A percentile compares a stretch with the other conserved stretches of the same genome.
These are phyloP conservation scores for Syzygium grande DNA, from an alignment of 345 rosid genomes.

Conservation along the genomic window DNA sequence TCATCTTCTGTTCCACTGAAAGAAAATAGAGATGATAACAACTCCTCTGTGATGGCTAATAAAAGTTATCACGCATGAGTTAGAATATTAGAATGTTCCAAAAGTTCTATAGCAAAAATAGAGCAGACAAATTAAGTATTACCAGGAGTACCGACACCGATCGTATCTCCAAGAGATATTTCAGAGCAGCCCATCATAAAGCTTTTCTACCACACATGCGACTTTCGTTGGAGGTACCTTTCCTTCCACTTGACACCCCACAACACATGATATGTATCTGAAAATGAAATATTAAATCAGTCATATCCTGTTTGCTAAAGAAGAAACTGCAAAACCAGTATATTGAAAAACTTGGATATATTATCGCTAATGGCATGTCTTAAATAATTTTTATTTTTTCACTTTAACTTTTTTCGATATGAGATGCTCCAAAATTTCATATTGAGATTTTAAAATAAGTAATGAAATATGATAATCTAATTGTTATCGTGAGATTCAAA, in stretches of 20 bases:
- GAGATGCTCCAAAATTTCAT: not conserved
- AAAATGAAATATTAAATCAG: not conserved
- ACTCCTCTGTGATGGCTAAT: not conserved
- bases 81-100: not conserved
- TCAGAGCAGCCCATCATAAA: constrained; percentile 64
- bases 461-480: too few species aligned
- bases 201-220: constrained; percentile 36
- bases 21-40: not conserved
- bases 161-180: constrained; percentile 71
- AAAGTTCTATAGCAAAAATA: not conserved
- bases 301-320: not conserved
- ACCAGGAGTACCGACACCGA: constrained; percentile 78
- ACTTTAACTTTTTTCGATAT: not conserved
- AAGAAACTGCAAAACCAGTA: too few species aligned
- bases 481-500: not conserved
- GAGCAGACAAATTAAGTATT: constrained; percentile 3
- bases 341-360: too few species aligned
- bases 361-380: not conserved
- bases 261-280: constrained; percentile 54
- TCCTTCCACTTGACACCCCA: constrained; percentile 50
- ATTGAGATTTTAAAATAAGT: not conserved
- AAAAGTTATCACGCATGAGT: not conserved
- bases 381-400: not conserved
- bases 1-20: not conserved
- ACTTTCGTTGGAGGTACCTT: constrained; percentile 31